These are phyloP conservation scores for Candida gigantensis DNA, from an alignment of 1,139 yeast species.

Conservation along the genomic window DNA sequence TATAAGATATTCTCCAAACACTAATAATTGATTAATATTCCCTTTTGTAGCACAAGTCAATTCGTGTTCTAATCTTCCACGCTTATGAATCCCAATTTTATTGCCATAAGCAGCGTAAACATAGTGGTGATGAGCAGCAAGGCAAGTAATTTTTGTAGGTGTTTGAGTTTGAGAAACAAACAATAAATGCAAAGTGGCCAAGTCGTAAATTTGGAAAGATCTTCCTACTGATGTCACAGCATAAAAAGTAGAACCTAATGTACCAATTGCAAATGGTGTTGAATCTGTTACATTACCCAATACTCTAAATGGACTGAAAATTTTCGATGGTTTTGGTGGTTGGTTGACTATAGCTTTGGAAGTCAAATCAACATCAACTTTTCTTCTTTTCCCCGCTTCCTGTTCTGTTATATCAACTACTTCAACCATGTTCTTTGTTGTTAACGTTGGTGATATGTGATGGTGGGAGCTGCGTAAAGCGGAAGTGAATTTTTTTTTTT, in stretches of 20 bases:
- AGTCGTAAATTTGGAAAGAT: constrained; percentile 91
- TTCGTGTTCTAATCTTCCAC: constrained; percentile 74
- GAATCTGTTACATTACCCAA: constrained; percentile 74
- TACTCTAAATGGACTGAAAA: constrained; percentile 49
- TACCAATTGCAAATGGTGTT: constrained; percentile 83
- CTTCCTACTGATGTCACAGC: constrained; percentile 89
- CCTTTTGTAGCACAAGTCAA: constrained; percentile 37
- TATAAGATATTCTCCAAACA: constrained; percentile 81
- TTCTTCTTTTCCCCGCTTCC: constrained; percentile 38
- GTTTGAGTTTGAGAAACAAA: constrained; percentile 87
- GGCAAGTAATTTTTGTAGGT: constrained; percentile 63
- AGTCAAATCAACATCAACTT: constrained; percentile 16
- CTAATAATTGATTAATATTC: constrained; percentile 50
- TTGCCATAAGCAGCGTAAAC: constrained; percentile 78
- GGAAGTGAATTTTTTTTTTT: constrained; percentile 6
- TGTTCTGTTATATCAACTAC: constrained; percentile 17
- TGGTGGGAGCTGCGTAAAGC: too few relatives aligned
- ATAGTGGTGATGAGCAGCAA: constrained; percentile 81
- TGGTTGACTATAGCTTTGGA: too few relatives aligned
- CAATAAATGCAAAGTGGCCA: constrained; percentile 78
- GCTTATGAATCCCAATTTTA: constrained; percentile 72
- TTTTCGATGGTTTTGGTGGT: constrained; percentile 27
- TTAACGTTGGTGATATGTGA: too few relatives aligned
- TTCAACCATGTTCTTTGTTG: constrained; percentile 38
- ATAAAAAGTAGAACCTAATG: constrained; percentile 84